These are phyloP conservation scores for Colletotrichum tropicale DNA, from an alignment of 2,329 filamentous ascomycete species.

Conservation along the genomic window DNA sequence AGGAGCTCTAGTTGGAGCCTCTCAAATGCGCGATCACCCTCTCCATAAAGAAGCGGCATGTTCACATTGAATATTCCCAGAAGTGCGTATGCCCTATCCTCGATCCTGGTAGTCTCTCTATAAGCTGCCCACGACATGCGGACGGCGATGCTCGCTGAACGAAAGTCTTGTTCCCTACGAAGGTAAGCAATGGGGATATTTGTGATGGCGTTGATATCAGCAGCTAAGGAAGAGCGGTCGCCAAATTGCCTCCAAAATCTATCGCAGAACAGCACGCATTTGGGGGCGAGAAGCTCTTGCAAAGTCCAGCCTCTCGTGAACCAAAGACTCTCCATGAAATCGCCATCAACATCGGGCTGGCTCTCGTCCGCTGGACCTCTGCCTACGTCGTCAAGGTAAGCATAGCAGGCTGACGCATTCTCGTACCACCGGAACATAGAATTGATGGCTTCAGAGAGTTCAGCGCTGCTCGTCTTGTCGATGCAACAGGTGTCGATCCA, in stretches of 20 bases:
- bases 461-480: conserved; percentile 15
- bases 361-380: background rate
- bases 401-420: conserved; percentile 9
- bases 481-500: conserved; percentile 24
- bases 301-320: conserved; percentile 28
- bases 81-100: conserved; percentile 31
- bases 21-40: conserved; percentile 26
- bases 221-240: conserved; percentile 22
- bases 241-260: conserved; percentile 16
- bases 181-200: background rate
- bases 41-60: conserved; percentile 33
- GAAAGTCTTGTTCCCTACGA: background rate
- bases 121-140: conserved; percentile 32
- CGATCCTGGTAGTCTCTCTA: conserved; percentile 24
- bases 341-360: background rate
- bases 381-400: conserved; percentile 12
- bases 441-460: conserved; percentile 19
- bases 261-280: conserved; percentile 23
- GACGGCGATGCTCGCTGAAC: conserved; percentile 16
- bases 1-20: conserved; percentile 30
- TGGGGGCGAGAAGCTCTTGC: conserved; percentile 29
- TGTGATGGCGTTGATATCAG: conserved; percentile 30
- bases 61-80: conserved; percentile 31
- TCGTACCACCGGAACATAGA: conserved; percentile 22
- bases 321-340: conserved; percentile 23